Conservation (phyloP, 768 basidiomycete species). For the Suillus discolor region DNA sequence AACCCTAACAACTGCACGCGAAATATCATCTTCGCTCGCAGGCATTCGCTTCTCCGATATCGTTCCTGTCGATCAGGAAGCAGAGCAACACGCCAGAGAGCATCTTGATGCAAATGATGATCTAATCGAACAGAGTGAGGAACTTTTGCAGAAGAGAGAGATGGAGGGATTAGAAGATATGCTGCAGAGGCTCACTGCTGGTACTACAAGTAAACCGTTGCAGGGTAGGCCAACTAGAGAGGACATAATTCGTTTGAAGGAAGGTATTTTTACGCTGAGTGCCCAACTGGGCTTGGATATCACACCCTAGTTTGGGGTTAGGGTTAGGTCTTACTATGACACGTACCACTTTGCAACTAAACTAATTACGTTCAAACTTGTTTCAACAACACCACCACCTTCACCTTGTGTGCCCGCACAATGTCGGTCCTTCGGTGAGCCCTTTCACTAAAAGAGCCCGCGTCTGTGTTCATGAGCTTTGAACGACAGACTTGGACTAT, state of each 20-base stretch:
- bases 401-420: background rate
- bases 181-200: conserved; percentile 46
- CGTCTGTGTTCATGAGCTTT: conserved; percentile 1
- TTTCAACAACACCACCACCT: background rate
- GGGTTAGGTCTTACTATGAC: conserved; percentile 24
- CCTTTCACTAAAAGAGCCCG: background rate
- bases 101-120: conserved; percentile 48
- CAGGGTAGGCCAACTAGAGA: conserved; percentile 38
- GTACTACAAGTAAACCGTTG: conserved; percentile 15
- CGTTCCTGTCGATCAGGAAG: conserved; percentile 74
- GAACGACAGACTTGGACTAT: conserved; percentile 60
- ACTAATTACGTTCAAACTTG: conserved; percentile 3
- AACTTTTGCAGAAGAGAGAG: conserved; percentile 46
- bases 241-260: conserved; percentile 43
- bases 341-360: conserved; percentile 17
- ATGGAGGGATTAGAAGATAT: conserved; percentile 62
- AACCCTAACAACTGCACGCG: conserved; percentile 46
- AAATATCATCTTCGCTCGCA: conserved; percentile 57
- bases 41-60: conserved; percentile 71
- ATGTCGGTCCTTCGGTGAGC: conserved; percentile 32
- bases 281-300: conserved; percentile 26
- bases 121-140: conserved; percentile 40
- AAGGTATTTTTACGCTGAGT: conserved; percentile 36
- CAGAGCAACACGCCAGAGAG: conserved; percentile 73
- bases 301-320: conserved; percentile 17